phyloP scores from a whole-genome alignment of 2,329 filamentous ascomycete species.

The Sphaceloma murrayae region DNA sequence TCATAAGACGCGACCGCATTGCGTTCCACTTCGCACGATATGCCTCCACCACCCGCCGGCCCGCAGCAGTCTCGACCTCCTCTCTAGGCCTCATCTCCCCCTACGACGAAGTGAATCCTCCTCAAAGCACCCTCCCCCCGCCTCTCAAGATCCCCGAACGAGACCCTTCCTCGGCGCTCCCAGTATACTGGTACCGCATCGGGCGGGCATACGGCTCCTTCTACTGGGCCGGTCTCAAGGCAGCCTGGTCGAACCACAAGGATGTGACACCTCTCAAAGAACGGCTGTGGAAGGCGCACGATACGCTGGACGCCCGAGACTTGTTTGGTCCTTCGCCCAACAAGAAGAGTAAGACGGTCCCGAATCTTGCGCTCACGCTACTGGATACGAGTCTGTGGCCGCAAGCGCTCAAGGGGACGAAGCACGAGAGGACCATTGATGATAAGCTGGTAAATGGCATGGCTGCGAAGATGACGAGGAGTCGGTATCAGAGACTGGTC shows the following conservation, averaged over 20 bases:
- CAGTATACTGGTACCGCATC: conserved; percentile 48
- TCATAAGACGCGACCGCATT: background rate
- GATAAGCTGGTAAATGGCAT: no score
- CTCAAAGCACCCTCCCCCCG: conserved; percentile 61
- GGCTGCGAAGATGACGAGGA: conserved; percentile 50
- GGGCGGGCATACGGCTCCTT: conserved; percentile 72
- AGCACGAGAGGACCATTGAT: no score
- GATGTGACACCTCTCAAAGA: conserved; percentile 24
- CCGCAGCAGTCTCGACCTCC: background rate
- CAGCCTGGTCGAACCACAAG: conserved; percentile 58
- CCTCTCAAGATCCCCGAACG: conserved; percentile 52
- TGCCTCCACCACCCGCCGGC: background rate
- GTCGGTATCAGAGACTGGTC: conserved; percentile 59
- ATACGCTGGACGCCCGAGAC: no score
- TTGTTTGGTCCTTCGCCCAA: no score
- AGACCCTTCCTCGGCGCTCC: conserved; percentile 36
- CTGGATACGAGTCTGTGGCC: background rate
- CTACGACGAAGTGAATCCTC: conserved; percentile 54
- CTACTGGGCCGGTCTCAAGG: conserved; percentile 77
- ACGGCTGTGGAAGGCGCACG: conserved; percentile 11
- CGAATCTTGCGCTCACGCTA: conserved; percentile 1
- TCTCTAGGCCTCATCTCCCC: background rate
- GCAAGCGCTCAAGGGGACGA: background rate
- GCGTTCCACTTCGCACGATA: background rate
- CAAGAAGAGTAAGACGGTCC: background rate